phyloP scores from a whole-genome alignment of 768 basidiomycete genomes.

The Termitomyces heimii region DNA sequence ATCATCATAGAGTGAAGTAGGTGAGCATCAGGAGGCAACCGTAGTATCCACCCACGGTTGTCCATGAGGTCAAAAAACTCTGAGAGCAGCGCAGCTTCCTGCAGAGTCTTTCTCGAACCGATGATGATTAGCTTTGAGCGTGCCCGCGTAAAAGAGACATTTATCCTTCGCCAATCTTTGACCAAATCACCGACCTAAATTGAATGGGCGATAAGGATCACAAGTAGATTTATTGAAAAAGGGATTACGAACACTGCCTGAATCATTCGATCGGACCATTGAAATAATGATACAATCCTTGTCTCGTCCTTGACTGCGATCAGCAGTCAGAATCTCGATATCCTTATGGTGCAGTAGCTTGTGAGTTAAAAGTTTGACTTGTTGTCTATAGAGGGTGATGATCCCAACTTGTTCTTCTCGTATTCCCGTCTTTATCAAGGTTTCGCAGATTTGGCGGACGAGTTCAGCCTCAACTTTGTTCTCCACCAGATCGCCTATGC shows the following conservation, averaged over 20 bases:
- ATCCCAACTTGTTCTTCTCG: slow-evolving; percentile 71
- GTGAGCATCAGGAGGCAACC: slow-evolving; percentile 51
- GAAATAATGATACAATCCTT: slow-evolving; percentile 94
- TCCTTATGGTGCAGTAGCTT: slow-evolving; percentile 48
- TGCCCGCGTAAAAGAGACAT: slow-evolving; percentile 94
- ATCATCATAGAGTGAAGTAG: slow-evolving; percentile 33
- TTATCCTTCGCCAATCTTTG: slow-evolving; percentile 94
- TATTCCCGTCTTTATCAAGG: slow-evolving; percentile 62
- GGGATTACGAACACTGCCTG: slow-evolving; percentile 59
- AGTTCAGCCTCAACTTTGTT: slow-evolving; percentile 77
- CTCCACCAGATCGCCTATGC: slow-evolving; percentile 84
- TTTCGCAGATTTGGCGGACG: slow-evolving; percentile 61
- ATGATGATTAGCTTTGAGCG: slow-evolving; percentile 87
- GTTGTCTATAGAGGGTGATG: slow-evolving; percentile 91
- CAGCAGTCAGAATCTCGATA: slow-evolving; percentile 87
- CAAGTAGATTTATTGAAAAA: neutral
- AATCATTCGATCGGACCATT: slow-evolving; percentile 84
- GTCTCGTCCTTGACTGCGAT: slow-evolving; percentile 91
- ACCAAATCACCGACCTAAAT: slow-evolving; percentile 83
- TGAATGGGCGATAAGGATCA: neutral
- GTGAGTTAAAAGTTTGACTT: slow-evolving; percentile 82
- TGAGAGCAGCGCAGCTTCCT: slow-evolving; percentile 49
- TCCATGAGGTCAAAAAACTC: slow-evolving; percentile 82
- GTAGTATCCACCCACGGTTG: slow-evolving; percentile 61
- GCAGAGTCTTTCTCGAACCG: slow-evolving; percentile 78